phyloP scores from a whole-genome alignment of 495 filamentous ascomycete species.

The Hyphodiscus hymeniophilus region DNA sequence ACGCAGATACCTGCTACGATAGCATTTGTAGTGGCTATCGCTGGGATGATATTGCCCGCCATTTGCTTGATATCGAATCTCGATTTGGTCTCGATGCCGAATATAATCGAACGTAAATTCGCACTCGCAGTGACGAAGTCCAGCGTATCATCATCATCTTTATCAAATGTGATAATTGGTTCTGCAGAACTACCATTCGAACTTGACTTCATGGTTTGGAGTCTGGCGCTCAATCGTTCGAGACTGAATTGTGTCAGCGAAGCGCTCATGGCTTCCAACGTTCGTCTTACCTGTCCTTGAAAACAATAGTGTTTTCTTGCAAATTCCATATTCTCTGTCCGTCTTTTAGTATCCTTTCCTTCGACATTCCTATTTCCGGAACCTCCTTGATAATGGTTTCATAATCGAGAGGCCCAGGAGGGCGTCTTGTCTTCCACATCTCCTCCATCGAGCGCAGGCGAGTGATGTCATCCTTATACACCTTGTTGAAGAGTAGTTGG shows the following conservation, averaged over 20 bases:
- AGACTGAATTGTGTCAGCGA: conserved; percentile 41
- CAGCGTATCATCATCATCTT: conserved; percentile 91
- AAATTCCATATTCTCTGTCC: conserved; percentile 75
- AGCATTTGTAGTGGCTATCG: conserved; percentile 96
- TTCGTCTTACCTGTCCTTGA: conserved; percentile 57
- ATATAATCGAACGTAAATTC: conserved; percentile 77
- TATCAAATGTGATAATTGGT: conserved; percentile 81
- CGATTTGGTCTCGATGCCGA: conserved; percentile 78
- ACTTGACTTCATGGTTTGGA: conserved; percentile 49
- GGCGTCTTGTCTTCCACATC: conserved; percentile 84
- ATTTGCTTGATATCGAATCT: conserved; percentile 99
- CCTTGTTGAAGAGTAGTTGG: conserved; percentile 81
- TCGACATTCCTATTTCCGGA: conserved; percentile 25
- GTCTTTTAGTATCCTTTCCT: conserved; percentile 45
- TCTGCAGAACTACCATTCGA: conserved; percentile 38
- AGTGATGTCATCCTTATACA: conserved; percentile 79
- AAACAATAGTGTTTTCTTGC: conserved; percentile 77
- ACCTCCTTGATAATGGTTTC: conserved; percentile 32
- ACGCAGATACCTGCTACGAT: conserved; percentile 93
- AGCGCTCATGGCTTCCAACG: background rate
- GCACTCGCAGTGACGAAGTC: conserved; percentile 91
- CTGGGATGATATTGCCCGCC: conserved; percentile 98
- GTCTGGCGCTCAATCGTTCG: conserved; percentile 62
- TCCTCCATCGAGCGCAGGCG: conserved; percentile 84
- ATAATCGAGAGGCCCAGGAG: conserved; percentile 67